Evolutionary conservation across 2,329 filamentous ascomycete genomes (phyloP).

Genomic region (Huntiella omanensis): DNA sequence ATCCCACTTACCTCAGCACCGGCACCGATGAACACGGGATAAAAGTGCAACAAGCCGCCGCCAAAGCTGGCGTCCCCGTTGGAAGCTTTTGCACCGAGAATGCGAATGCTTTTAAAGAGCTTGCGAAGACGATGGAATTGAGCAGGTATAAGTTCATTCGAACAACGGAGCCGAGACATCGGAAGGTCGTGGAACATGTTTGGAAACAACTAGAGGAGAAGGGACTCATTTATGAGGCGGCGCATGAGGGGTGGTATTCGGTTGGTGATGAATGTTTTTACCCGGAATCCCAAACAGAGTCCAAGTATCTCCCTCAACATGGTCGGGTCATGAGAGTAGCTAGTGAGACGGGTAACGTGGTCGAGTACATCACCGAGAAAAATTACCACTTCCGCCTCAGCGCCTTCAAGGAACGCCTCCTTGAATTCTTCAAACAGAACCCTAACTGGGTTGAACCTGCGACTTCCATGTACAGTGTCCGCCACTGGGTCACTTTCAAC

Average conservation of each 20-base stretch:
- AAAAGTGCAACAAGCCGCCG: conserved; percentile 83
- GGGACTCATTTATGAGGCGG: conserved; percentile 65
- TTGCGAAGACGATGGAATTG: conserved; percentile 52
- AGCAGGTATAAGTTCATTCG: conserved; percentile 66
- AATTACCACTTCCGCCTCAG: conserved; percentile 94
- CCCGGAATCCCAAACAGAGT: conserved; percentile 54
- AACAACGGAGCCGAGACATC: conserved; percentile 70
- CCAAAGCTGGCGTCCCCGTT: conserved; percentile 47
- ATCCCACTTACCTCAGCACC: conserved; percentile 57
- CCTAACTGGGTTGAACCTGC: conserved; percentile 58
- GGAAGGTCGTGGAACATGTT: conserved; percentile 69
- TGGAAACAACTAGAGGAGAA: conserved; percentile 64
- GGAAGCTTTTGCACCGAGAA: conserved; percentile 81
- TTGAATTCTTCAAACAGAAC: conserved; percentile 63
- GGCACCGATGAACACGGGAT: conserved; percentile 96
- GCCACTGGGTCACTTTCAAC: conserved; percentile 55
- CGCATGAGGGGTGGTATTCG: conserved; percentile 91
- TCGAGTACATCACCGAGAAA: conserved; percentile 82
- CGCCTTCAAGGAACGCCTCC: conserved; percentile 56
- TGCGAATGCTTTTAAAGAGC: conserved; percentile 55
- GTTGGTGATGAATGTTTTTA: conserved; percentile 96
- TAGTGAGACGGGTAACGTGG: conserved; percentile 73
- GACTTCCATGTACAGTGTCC: conserved; percentile 57
- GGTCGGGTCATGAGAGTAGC: conserved; percentile 70
- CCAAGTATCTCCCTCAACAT: conserved; percentile 57